Base-by-base conservation (phyloP, 192 early-diverging fungal species). In the Phycomyces nitens region DNA sequence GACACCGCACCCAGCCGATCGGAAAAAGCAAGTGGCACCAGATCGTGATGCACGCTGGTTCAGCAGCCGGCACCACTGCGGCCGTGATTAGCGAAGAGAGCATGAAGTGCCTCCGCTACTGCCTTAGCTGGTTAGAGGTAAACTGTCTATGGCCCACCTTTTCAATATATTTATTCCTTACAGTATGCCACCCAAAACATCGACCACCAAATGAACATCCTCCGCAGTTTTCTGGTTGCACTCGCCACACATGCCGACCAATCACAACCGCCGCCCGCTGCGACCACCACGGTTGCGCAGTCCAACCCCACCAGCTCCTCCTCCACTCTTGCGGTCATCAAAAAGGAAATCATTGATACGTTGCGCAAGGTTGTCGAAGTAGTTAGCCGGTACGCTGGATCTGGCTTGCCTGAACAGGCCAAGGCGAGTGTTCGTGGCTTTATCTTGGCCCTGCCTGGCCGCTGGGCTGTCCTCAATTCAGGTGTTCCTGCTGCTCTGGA, bases 81-180 rank as follows among this genome's bases (percentile, higher is more conserved):
- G 82, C 92, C 62, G 87, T 91, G 10, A 85, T 94, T 29, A 90
- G 89, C 61, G 93, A 95, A 62, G 94, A 97, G 70, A 88, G 89
- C 65, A 85, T 96, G 81, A 82, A 86, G 64, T 89, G 86, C 62
- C 72, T 97, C 44, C 82, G 87, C 50, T 97, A 96, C 73, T 97
- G 95, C 75, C 76, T 94, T 21, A 81, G 88, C 65, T 95, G 91
- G 91, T 72, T 96, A 2, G 81, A 88, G 74, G 82, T 83, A 72
- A 62, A 23, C 56, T 34, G n/a, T n/a, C n/a, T n/a, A n/a, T n/a
- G n/a, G n/a, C n/a, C n/a, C n/a, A n/a, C n/a, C n/a, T n/a, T n/a
- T n/a, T n/a, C n/a, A n/a, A n/a, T n/a, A n/a, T 22, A 15, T 49
- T 43, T 29, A 58, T 38, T 56, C 23, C 20, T 16, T 40, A 18